These are phyloP conservation scores for Escovopsis weberi DNA, from an alignment of 2,329 filamentous ascomycete genomes.

Conservation along the genomic window DNA sequence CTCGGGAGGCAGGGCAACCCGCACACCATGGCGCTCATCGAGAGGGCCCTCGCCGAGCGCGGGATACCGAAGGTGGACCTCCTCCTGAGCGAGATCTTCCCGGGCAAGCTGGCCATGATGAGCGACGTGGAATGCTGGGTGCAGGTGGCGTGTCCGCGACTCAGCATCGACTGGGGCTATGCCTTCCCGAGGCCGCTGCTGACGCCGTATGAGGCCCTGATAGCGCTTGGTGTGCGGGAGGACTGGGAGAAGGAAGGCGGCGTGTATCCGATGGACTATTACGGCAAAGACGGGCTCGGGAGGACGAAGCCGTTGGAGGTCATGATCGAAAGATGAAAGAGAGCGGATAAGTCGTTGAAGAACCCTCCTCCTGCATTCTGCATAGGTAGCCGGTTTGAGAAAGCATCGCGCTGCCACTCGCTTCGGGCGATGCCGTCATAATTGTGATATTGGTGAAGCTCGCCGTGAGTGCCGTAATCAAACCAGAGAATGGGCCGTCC, in stretches of 20 bases:
- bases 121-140: constrained; percentile 93
- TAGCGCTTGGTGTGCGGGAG: constrained; percentile 67
- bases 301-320: constrained; percentile 45
- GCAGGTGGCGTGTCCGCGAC: constrained; percentile 86
- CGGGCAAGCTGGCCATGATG: constrained; percentile 90
- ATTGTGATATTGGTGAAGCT: background rate
- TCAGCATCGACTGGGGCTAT: constrained; percentile 99
- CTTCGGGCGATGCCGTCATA: too few species aligned
- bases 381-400: too few species aligned
- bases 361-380: background rate
- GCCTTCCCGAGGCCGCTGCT: constrained; percentile 79
- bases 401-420: too few species aligned
- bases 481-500: constrained; percentile 23
- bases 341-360: background rate
- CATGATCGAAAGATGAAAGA: constrained; percentile 8
- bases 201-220: constrained; percentile 88
- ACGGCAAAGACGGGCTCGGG: constrained; percentile 80
- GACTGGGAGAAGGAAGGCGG: constrained; percentile 46
- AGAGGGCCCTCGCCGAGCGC: constrained; percentile 54
- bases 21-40: constrained; percentile 77
- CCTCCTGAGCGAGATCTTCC: constrained; percentile 88
- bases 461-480: background rate
- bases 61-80: constrained; percentile 75
- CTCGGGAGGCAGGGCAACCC: constrained; percentile 92
- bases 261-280: constrained; percentile 96